Percentiles rank a stretch among this genome's conserved stretches.
phyloP scores from a whole-genome alignment of 257 asterid species.

The Jacaranda mimosifolia region DNA sequence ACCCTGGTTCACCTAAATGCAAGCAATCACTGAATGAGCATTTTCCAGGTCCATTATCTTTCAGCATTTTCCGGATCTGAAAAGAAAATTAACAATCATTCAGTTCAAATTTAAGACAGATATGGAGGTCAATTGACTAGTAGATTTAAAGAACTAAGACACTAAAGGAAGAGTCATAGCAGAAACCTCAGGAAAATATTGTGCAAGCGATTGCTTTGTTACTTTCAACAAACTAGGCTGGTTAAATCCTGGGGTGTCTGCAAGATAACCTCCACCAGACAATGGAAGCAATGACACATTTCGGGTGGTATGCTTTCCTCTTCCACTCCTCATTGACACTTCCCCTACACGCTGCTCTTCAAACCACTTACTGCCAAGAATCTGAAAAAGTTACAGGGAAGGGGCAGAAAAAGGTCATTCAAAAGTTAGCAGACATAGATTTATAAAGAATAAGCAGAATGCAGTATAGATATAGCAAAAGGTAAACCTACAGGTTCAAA shows the following conservation, averaged over 20 bases:
- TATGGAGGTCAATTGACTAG: slow-evolving; percentile 5
- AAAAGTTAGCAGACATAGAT: slow-evolving; percentile 17
- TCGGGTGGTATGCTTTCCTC: slow-evolving; percentile 93
- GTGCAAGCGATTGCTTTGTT: slow-evolving; percentile 80
- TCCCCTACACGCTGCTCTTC: slow-evolving; percentile 95
- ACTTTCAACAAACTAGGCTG: slow-evolving; percentile 95
- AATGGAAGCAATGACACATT: slow-evolving; percentile 89
- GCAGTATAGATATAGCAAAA: slow-evolving; percentile 9
- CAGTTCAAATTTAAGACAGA: slow-evolving; percentile 21
- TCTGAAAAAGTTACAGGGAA: slow-evolving; percentile 46
- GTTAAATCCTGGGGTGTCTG: slow-evolving; percentile 94
- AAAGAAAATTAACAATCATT: slow-evolving; percentile 16
- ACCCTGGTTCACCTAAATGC: slow-evolving; percentile 94
- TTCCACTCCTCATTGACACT: slow-evolving; percentile 93
- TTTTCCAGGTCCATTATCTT: slow-evolving; percentile 56
- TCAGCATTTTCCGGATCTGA: slow-evolving; percentile 78
- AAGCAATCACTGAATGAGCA: slow-evolving; percentile 86
- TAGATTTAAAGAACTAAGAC: background rate
- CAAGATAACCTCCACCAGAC: slow-evolving; percentile 76
- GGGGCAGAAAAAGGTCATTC: slow-evolving; percentile 1
- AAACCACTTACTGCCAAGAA: slow-evolving; percentile 85
- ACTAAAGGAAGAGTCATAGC: slow-evolving; percentile 19
- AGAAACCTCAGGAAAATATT: slow-evolving; percentile 87
- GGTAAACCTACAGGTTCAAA: slow-evolving; percentile 65
- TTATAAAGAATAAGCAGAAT: background rate